phyloP scores from a whole-genome alignment of 2,329 filamentous ascomycete species.

The Fusarium nelsonii region DNA sequence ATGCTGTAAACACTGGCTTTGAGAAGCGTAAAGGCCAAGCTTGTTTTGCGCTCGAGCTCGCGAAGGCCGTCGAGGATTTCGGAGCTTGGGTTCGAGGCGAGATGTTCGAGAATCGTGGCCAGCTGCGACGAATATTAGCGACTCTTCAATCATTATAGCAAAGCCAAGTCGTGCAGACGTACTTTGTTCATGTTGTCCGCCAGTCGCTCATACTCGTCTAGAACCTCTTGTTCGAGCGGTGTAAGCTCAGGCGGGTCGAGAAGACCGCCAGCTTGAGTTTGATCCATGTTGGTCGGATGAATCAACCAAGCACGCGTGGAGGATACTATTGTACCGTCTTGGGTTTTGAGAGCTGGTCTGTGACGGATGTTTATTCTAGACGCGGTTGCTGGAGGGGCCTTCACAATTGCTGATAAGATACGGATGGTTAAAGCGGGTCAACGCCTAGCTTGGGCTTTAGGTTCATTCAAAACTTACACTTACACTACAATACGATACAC shows the following conservation, averaged over 20 bases:
- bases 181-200: constrained; percentile 94
- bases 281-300: constrained; percentile 36
- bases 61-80: constrained; percentile 89
- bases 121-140: constrained; percentile 58
- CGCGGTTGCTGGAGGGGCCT: constrained; percentile 21
- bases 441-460: not conserved
- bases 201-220: constrained; percentile 92
- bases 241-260: constrained; percentile 70
- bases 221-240: constrained; percentile 90
- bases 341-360: not conserved
- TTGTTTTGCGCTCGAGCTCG: constrained; percentile 92
- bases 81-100: constrained; percentile 78
- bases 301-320: not conserved
- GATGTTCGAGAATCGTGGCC: constrained; percentile 69
- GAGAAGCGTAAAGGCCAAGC: constrained; percentile 91
- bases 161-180: constrained; percentile 36
- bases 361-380: constrained; percentile 15
- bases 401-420: constrained; percentile 20
- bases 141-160: not conserved
- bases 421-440: not conserved
- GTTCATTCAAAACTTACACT: not conserved
- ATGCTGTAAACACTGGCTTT: constrained; percentile 99
- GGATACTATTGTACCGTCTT: not conserved
- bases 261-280: constrained; percentile 42
- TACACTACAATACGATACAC: not conserved